Conservation (phyloP, 1,139 yeast genomes). For the Yamadazyma kanchanaburiensis region DNA sequence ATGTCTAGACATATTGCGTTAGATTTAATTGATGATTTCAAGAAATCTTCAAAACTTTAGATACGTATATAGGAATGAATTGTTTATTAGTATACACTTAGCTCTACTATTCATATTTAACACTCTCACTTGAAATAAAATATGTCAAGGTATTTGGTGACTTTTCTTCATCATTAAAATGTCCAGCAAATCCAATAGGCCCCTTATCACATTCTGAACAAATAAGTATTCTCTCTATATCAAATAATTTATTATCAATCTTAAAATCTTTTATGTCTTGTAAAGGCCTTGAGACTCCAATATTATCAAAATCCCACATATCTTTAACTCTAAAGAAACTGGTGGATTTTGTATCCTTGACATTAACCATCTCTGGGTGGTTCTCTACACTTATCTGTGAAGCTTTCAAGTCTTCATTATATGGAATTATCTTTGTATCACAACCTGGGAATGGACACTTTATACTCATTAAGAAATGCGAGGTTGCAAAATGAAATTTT, state of each 20-base stretch:
- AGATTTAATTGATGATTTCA: slow-evolving; percentile 33
- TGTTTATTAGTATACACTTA: neutral
- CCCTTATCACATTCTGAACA: slow-evolving; percentile 79
- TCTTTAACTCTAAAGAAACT: slow-evolving; percentile 46
- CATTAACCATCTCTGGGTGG: slow-evolving; percentile 31
- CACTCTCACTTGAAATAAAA: slow-evolving; percentile 43
- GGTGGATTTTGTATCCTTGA: slow-evolving; percentile 8
- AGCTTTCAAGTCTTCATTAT: slow-evolving; percentile 13
- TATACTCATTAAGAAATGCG: no score
- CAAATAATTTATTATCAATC: slow-evolving; percentile 17
- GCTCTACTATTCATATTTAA: slow-evolving; percentile 22
- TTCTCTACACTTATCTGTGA: slow-evolving; percentile 15
- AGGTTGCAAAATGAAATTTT: neutral
- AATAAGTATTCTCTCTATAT: slow-evolving; percentile 48
- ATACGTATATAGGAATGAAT: slow-evolving; percentile 1
- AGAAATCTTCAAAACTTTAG: slow-evolving; percentile 27
- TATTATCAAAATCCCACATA: slow-evolving; percentile 75
- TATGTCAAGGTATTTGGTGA: slow-evolving; percentile 40
- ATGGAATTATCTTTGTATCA: slow-evolving; percentile 32
- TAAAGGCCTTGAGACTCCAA: slow-evolving; percentile 61
- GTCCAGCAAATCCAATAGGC: slow-evolving; percentile 67
- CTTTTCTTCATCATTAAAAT: slow-evolving; percentile 20
- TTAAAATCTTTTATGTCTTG: slow-evolving; percentile 15
- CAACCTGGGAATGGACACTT: slow-evolving; percentile 37
- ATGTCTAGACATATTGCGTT: slow-evolving; percentile 36